Evolutionary conservation across 1,284 basidiomycete genomes (phyloP).

Genomic region (Pseudozyma thailandica): DNA sequence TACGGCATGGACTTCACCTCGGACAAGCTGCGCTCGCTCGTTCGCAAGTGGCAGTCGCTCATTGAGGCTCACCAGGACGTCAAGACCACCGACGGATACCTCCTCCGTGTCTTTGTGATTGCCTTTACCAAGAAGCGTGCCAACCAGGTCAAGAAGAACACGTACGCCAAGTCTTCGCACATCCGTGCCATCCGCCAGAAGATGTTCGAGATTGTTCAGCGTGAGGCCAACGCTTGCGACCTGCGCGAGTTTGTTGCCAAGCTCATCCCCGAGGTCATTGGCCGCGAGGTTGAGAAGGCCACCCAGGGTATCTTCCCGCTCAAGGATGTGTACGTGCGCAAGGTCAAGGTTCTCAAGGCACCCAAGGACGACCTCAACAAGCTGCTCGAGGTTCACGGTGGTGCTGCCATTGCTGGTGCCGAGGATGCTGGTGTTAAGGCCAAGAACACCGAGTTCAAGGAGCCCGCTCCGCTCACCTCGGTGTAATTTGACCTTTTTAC

Average conservation of each 20-base stretch:
- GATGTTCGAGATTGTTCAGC: constrained; percentile 99
- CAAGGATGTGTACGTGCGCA: constrained; percentile 90
- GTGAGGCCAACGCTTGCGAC: constrained; percentile 94
- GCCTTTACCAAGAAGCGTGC: constrained; percentile 98
- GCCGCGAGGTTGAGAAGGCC: constrained; percentile 99
- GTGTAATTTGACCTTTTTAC: constrained; percentile 67
- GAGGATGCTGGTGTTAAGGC: constrained; percentile 89
- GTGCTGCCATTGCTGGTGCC: constrained; percentile 69
- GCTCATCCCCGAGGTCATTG: constrained; percentile 98
- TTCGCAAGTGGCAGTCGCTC: constrained; percentile 99
- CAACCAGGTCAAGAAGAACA: constrained; percentile 98
- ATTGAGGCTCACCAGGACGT: constrained; percentile 99
- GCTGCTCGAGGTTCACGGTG: constrained; percentile 93
- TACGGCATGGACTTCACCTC: constrained; percentile 99
- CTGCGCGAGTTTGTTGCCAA: constrained; percentile 94
- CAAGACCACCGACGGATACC: constrained; percentile 99
- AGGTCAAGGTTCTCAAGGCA: constrained; percentile 89
- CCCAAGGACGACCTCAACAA: constrained; percentile 96
- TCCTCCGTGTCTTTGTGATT: constrained; percentile 97
- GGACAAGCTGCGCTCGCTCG: constrained; percentile 99
- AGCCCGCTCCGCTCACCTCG: constrained; percentile 84
- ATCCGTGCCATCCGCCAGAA: constrained; percentile 98
- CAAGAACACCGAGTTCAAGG: constrained; percentile 86
- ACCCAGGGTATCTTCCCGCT: constrained; percentile 95
- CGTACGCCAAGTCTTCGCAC: constrained; percentile 95